These are phyloP conservation scores for Cucurbita maxima DNA, from an alignment of 306 rosid genomes.

Conservation along the genomic window DNA sequence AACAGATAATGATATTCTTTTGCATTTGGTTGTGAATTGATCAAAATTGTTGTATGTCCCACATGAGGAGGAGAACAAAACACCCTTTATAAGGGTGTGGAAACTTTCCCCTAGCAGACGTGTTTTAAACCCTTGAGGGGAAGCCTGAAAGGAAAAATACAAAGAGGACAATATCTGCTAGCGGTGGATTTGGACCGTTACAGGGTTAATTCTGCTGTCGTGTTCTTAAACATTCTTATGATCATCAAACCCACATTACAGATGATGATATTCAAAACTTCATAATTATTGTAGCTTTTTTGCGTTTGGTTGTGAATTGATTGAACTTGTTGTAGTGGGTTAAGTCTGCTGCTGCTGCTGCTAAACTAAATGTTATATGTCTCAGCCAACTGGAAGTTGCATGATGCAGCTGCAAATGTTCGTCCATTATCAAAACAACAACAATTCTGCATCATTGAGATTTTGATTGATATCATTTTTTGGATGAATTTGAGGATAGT, in stretches of 20 bases:
- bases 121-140: too few species aligned
- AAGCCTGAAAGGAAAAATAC: too few species aligned
- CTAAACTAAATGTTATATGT: neutral
- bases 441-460: neutral
- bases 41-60: neutral
- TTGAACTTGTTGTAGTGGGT: neutral
- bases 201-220: neutral
- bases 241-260: neutral
- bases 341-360: neutral
- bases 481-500: conserved; percentile 1
- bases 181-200: too few species aligned
- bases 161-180: too few species aligned
- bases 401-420: neutral
- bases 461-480: neutral
- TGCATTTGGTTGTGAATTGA: neutral
- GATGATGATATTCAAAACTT: neutral
- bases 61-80: too few species aligned
- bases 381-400: neutral
- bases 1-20: neutral
- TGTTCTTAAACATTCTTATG: neutral
- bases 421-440: neutral
- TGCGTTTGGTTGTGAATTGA: neutral
- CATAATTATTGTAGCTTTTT: too few species aligned
- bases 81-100: too few species aligned
- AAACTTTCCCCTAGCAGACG: too few species aligned